A percentile compares a stretch with the other conserved stretches of the same genome.
phyloP scores from a whole-genome alignment of 345 rosid species.

The Boechera stricta region DNA sequence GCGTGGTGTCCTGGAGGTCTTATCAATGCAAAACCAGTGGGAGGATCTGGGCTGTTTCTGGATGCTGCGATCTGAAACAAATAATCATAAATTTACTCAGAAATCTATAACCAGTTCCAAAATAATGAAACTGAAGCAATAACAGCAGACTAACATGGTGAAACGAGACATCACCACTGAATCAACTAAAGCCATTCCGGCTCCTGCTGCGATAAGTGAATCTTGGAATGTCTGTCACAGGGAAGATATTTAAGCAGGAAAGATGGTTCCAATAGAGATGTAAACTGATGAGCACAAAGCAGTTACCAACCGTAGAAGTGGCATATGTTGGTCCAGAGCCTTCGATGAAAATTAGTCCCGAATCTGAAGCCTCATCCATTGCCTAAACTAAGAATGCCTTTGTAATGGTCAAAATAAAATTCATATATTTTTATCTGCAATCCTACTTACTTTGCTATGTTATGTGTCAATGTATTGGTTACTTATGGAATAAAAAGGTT shows the following conservation, averaged over 20 bases:
- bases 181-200: slow-evolving; percentile 87
- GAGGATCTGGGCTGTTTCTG: slow-evolving; percentile 59
- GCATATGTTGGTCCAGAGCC: slow-evolving; percentile 97
- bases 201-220: slow-evolving; percentile 92
- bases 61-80: slow-evolving; percentile 71
- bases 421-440: neutral
- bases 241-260: slow-evolving; percentile 25
- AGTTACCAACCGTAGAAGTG: slow-evolving; percentile 81
- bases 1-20: slow-evolving; percentile 98
- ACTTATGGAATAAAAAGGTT: neutral
- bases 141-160: slow-evolving; percentile 58
- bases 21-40: slow-evolving; percentile 84
- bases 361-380: slow-evolving; percentile 72
- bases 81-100: slow-evolving; percentile 11
- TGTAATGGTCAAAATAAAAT: slow-evolving; percentile 23
- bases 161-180: slow-evolving; percentile 93
- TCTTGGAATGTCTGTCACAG: slow-evolving; percentile 79
- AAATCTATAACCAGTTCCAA: neutral
- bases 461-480: slow-evolving; percentile 1
- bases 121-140: neutral
- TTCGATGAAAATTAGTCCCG: slow-evolving; percentile 78
- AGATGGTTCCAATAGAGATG: slow-evolving; percentile 7
- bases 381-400: slow-evolving; percentile 56
- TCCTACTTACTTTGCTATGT: neutral
- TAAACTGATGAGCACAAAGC: slow-evolving; percentile 14